These are phyloP conservation scores for Sclerotinia subarctica DNA, from an alignment of 2,329 filamentous ascomycete species.

Conservation along the genomic window DNA sequence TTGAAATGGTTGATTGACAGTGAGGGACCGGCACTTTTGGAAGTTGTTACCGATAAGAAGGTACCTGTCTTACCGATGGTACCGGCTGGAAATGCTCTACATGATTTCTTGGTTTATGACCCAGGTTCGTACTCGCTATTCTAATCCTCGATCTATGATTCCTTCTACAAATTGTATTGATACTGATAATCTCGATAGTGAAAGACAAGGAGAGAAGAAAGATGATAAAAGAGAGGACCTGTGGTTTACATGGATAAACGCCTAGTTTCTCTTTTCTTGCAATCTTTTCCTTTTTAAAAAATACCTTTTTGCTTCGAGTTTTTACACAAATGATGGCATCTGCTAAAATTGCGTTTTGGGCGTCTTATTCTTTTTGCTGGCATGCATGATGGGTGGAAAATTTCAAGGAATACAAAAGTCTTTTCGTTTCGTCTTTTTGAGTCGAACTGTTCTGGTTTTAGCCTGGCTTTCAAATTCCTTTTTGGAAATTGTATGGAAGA, in stretches of 20 bases:
- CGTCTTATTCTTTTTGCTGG: constrained; percentile 10
- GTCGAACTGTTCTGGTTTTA: constrained; percentile 3
- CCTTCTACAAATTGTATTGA: constrained; percentile 21
- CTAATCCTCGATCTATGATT: background rate
- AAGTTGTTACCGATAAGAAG: constrained; percentile 88
- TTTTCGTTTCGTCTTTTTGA: constrained; percentile 1
- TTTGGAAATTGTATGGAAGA: constrained; percentile 3
- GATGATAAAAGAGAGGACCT: constrained; percentile 60
- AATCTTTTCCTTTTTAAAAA: background rate
- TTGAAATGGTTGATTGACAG: constrained; percentile 86
- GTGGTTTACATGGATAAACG: constrained; percentile 23
- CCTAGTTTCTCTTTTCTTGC: background rate
- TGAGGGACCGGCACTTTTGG: constrained; percentile 88
- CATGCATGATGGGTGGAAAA: constrained; percentile 13
- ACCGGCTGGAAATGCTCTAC: constrained; percentile 77
- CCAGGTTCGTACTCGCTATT: constrained; percentile 53
- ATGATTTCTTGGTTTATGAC: constrained; percentile 92
- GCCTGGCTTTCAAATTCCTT: constrained; percentile 10
- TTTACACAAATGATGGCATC: constrained; percentile 9
- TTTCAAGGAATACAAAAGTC: background rate
- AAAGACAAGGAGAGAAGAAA: constrained; percentile 66
- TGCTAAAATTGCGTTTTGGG: constrained; percentile 1
- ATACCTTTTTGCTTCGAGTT: constrained; percentile 8
- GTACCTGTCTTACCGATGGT: constrained; percentile 98
- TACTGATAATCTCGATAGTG: constrained; percentile 47